A percentile compares a stretch with the other conserved stretches of the same genome.
Evolutionary conservation across 2,329 filamentous ascomycete species (phyloP).

Genomic region (Neodidymelliopsis sp.): DNA sequence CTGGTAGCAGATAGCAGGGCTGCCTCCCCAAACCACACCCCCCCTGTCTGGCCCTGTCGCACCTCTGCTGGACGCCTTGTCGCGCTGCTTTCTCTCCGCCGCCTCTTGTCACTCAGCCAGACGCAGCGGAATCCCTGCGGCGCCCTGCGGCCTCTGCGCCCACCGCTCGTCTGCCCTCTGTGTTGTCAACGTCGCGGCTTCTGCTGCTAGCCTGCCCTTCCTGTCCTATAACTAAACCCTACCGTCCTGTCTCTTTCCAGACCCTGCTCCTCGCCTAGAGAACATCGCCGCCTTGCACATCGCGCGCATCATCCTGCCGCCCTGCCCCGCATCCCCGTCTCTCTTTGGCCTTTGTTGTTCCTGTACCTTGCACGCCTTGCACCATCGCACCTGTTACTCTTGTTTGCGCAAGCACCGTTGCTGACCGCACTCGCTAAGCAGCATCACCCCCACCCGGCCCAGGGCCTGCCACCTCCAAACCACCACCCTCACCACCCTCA

Average conservation of each 20-base stretch:
- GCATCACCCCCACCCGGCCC: slow-evolving; percentile 79
- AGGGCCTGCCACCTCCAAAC: slow-evolving; percentile 70
- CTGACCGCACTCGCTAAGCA: slow-evolving; percentile 54
- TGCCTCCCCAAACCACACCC: slow-evolving; percentile 28
- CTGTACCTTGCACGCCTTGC: slow-evolving; percentile 30
- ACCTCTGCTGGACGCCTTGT: slow-evolving; percentile 35
- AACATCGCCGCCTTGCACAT: slow-evolving; percentile 29
- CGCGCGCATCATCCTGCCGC: slow-evolving; percentile 32
- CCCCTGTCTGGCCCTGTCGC: slow-evolving; percentile 37
- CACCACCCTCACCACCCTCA: slow-evolving; percentile 57
- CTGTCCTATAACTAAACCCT: slow-evolving; percentile 47
- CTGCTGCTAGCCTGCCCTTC: slow-evolving; percentile 39
- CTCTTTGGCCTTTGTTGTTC: slow-evolving; percentile 20
- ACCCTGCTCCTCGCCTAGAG: slow-evolving; percentile 49
- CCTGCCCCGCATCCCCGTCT: slow-evolving; percentile 30
- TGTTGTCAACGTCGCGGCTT: slow-evolving; percentile 40
- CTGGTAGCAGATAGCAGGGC: slow-evolving; percentile 14
- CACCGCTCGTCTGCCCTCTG: slow-evolving; percentile 41
- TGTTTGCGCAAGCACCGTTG: slow-evolving; percentile 28
- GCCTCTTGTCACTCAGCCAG: slow-evolving; percentile 38
- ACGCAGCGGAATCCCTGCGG: slow-evolving; percentile 46
- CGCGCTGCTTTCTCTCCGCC: slow-evolving; percentile 33
- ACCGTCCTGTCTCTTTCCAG: slow-evolving; percentile 40
- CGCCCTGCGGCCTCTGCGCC: slow-evolving; percentile 34
- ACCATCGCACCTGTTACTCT: slow-evolving; percentile 16